phyloP scores from a whole-genome alignment of 352 stramenopile species.

The Peronospora destructor region DNA sequence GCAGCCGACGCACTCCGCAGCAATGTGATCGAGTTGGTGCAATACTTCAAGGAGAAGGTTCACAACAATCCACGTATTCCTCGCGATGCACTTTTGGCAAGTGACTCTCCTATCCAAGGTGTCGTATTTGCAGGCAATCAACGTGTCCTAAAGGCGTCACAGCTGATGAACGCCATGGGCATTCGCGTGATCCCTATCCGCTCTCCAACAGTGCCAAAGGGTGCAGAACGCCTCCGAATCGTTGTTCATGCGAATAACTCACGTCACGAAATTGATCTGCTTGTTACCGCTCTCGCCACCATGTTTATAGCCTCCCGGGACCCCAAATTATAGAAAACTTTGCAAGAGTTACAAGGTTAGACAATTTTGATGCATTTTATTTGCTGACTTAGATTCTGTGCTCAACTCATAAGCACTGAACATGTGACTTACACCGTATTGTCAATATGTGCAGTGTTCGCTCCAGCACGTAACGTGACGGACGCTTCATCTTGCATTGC shows the following conservation, averaged over 20 bases:
- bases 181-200: constrained; percentile 94
- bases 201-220: constrained; percentile 91
- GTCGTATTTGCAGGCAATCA: constrained; percentile 91
- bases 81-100: constrained; percentile 42
- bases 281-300: constrained; percentile 43
- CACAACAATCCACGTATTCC: constrained; percentile 32
- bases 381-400: constrained; percentile 14
- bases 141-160: constrained; percentile 71
- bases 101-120: constrained; percentile 90
- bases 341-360: constrained; percentile 1
- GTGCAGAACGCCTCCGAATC: constrained; percentile 92
- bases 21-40: constrained; percentile 48
- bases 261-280: constrained; percentile 66
- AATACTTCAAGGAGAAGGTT: constrained; percentile 75
- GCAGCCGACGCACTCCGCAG: constrained; percentile 37
- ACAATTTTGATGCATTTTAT: constrained; percentile 14
- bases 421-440: constrained; percentile 49
- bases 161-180: constrained; percentile 45
- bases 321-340: constrained; percentile 30
- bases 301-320: constrained; percentile 35
- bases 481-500: constrained; percentile 43
- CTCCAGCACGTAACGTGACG: constrained; percentile 57
- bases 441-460: constrained; percentile 42
- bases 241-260: constrained; percentile 95
- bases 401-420: constrained; percentile 1